Percentiles rank a stretch among this genome's conserved stretches.
Conservation (phyloP, 257 asterid genomes). For the Fraxinus americana region DNA sequence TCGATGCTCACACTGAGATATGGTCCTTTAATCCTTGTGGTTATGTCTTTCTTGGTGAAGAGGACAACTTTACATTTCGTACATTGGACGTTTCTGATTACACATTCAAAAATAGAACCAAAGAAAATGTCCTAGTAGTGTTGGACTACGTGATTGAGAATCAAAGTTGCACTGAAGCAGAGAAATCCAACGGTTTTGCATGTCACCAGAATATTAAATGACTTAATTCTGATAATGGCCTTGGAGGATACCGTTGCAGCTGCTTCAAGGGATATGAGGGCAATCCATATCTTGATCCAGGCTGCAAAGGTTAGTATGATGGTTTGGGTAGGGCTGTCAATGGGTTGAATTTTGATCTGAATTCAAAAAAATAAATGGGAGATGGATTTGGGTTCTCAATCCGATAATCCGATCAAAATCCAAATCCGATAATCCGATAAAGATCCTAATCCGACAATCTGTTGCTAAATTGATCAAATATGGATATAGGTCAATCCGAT, state of each 20-base stretch:
- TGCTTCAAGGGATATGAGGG: slow-evolving; percentile 59
- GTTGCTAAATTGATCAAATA: too few relatives aligned
- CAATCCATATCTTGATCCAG: slow-evolving; percentile 65
- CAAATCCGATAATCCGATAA: too few relatives aligned
- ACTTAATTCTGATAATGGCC: slow-evolving; percentile 43
- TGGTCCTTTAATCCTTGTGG: slow-evolving; percentile 16
- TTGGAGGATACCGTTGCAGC: slow-evolving; percentile 60
- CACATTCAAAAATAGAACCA: slow-evolving; percentile 7
- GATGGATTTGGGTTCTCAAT: too few relatives aligned
- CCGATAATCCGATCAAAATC: too few relatives aligned
- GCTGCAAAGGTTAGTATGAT: slow-evolving; percentile 71
- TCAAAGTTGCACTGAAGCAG: not conserved
- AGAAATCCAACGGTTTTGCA: not conserved
- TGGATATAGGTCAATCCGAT: too few relatives aligned
- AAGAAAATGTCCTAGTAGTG: slow-evolving; percentile 10
- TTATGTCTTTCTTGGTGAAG: slow-evolving; percentile 14
- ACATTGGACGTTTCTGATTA: not conserved
- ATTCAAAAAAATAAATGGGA: too few relatives aligned
- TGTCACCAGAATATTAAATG: slow-evolving; percentile 30
- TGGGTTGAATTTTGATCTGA: too few relatives aligned
- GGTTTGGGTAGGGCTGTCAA: too few relatives aligned
- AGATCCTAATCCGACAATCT: too few relatives aligned
- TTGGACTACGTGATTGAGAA: slow-evolving; percentile 31
- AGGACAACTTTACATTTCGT: not conserved
- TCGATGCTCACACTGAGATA: not conserved